Evolutionary conservation across 2,329 filamentous ascomycete genomes (phyloP), one percentile per base, ranked within the genome.

Genomic region (Sarocladium kiliense): DNA sequence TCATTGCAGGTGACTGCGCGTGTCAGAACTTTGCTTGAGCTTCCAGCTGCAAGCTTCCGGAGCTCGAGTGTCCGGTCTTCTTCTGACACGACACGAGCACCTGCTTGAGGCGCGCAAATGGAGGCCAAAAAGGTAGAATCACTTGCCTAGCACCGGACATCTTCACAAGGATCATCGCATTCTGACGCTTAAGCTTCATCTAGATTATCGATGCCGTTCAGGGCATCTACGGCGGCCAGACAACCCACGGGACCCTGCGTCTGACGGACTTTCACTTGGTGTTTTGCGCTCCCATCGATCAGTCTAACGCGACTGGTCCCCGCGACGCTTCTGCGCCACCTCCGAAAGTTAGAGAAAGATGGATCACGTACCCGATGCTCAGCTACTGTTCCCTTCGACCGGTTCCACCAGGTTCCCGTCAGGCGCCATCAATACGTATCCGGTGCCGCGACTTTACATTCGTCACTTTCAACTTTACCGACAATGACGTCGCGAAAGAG

Each of bases 291-390:
- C 76, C 73, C 41, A 66, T 65, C 50, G 71, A 66, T 47, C 68
- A 65, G 60, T 63, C 62, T 55, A 56, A 30, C 62, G 12, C 53
- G 58, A 12, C 39, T 41, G 16, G 47, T 51, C 41, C 57, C 44
- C n/a, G 39, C n/a, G 60, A 65, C 26, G 41, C 58, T 11, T 53
- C 59, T n/a, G 56, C 59, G 18, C 27, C 61, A 14, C 65, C 67
- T 12, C 66, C 68, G 3, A 72, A 67, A 58, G 64, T 64, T 53
- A 72, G 85, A 67, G 89, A 96, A 71, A 83, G 89, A 66, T 99
- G 93, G 89, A 90, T 97, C 55, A 92, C 94, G 16, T 99, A 92
- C 71, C 92, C 93, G 23, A 92, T 97, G 72, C 90, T 99, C 64
- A 83, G 83, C 39, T 83, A 86, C 65, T 96, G 92, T 72, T 84